Conservation (phyloP, 495 filamentous ascomycete species). For the Podospora pseudopauciseta region DNA sequence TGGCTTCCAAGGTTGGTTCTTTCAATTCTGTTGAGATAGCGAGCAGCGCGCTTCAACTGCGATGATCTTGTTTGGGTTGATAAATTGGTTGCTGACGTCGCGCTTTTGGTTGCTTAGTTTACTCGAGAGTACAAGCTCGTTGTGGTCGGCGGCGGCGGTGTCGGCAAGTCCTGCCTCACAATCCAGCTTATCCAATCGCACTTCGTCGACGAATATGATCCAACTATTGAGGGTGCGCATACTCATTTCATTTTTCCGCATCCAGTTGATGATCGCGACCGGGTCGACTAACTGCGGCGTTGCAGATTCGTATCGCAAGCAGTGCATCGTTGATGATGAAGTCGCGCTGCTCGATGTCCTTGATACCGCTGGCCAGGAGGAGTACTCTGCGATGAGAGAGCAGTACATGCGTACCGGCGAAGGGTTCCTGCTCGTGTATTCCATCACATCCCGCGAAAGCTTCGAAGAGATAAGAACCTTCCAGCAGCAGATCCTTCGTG, state of each 20-base stretch:
- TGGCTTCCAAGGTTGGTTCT: conserved; percentile 23
- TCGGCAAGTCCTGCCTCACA: conserved; percentile 98
- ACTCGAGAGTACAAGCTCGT: conserved; percentile 98
- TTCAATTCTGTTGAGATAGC: conserved; percentile 3
- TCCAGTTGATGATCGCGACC: neutral
- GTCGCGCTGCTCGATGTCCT: conserved; percentile 95
- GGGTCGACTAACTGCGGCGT: neutral
- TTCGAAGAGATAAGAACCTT: conserved; percentile 98
- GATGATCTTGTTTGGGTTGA: neutral
- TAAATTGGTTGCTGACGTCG: conserved; percentile 13
- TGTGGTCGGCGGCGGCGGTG: conserved; percentile 95
- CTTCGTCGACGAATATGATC: conserved; percentile 99
- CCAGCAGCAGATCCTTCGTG: conserved; percentile 95
- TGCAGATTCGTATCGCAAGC: conserved; percentile 97
- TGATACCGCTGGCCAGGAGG: conserved; percentile 96
- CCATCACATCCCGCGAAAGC: conserved; percentile 92
- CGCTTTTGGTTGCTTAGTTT: conserved; percentile 58
- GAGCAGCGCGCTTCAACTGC: neutral
- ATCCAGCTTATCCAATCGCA: conserved; percentile 99
- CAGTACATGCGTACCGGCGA: conserved; percentile 99
- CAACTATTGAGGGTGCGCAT: conserved; percentile 91
- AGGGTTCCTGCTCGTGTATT: conserved; percentile 96
- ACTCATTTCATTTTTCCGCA: neutral
- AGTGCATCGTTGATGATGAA: conserved; percentile 97
- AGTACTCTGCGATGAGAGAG: conserved; percentile 99